These are phyloP conservation scores for Perilla frutescens DNA, from an alignment of 257 asterid species.

Conservation along the genomic window DNA sequence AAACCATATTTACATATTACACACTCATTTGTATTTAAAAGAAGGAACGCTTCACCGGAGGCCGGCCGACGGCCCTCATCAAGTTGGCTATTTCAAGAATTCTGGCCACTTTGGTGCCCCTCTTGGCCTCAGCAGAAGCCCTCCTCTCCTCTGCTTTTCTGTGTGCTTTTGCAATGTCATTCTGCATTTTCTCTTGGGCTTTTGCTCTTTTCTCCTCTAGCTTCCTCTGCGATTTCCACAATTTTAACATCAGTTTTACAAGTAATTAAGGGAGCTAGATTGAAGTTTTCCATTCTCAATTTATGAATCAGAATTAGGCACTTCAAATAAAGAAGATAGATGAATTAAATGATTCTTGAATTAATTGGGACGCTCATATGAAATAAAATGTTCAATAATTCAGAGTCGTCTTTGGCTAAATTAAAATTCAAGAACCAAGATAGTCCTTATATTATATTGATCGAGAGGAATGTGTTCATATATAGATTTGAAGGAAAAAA, in stretches of 20 bases:
- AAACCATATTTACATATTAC: conserved; percentile 36
- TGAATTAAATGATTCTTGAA: too few species aligned
- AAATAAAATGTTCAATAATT: too few species aligned
- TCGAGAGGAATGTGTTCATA: too few species aligned
- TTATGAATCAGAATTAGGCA: not conserved
- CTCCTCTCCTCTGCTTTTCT: conserved; percentile 94
- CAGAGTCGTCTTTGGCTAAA: too few species aligned
- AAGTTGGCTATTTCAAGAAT: conserved; percentile 73
- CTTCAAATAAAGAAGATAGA: too few species aligned
- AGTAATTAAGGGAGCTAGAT: not conserved
- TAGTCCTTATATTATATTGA: too few species aligned
- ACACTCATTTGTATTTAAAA: conserved; percentile 42
- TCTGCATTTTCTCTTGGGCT: conserved; percentile 92
- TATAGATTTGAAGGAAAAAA: too few species aligned
- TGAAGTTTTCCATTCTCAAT: not conserved
- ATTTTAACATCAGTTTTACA: not conserved
- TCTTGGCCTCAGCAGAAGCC: conserved; percentile 89
- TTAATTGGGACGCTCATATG: too few species aligned
- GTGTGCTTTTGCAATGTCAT: conserved; percentile 84
- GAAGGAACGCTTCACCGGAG: conserved; percentile 86
- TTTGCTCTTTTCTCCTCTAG: conserved; percentile 88
- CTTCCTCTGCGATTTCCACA: conserved; percentile 61
- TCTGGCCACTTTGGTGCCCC: conserved; percentile 92
- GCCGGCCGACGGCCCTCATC: conserved; percentile 90
- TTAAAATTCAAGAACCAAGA: too few species aligned